Conservation (phyloP, 2,329 filamentous ascomycete genomes). For the Didymosphaeria variabile region DNA sequence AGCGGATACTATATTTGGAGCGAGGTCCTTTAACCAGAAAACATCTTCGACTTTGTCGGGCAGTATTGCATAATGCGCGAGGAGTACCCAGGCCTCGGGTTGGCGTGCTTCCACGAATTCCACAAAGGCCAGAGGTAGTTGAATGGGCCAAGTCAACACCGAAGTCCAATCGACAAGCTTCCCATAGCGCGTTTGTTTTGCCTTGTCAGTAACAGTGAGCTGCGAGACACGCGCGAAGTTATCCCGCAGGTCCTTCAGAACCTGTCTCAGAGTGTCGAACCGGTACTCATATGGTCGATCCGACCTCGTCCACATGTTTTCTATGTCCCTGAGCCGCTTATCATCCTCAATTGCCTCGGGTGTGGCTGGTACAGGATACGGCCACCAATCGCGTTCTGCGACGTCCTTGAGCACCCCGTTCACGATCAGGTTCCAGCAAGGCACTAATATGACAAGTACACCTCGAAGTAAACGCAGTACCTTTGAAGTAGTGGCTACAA, state of each 20-base stretch:
- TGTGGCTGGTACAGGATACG: constrained; percentile 22
- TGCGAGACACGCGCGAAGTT: constrained; percentile 34
- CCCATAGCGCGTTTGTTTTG: background rate
- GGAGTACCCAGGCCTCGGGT: constrained; percentile 38
- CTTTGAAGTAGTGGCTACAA: constrained; percentile 18
- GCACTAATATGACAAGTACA: constrained; percentile 35
- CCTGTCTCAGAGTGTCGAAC: constrained; percentile 29
- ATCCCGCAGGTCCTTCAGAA: constrained; percentile 29
- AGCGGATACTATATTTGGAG: constrained; percentile 27
- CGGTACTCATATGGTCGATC: constrained; percentile 35
- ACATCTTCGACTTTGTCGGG: constrained; percentile 22
- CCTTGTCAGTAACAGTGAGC: constrained; percentile 20
- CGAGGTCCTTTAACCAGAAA: constrained; percentile 35
- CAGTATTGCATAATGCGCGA: constrained; percentile 40
- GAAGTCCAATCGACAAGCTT: constrained; percentile 31
- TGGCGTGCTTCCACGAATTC: constrained; percentile 30
- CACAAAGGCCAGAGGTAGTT: constrained; percentile 27
- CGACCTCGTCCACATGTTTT: constrained; percentile 34
- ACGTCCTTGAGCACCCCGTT: constrained; percentile 28
- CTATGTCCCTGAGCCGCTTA: constrained; percentile 25
- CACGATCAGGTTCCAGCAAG: constrained; percentile 33
- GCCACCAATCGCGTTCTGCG: constrained; percentile 39
- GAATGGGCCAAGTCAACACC: constrained; percentile 28
- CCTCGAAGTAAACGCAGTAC: constrained; percentile 32
- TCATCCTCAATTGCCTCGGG: constrained; percentile 27